Evolutionary conservation across 2,329 filamentous ascomycete species (phyloP), one percentile per base, ranked within the genome.

Genomic region (Colletotrichum godetiae): DNA sequence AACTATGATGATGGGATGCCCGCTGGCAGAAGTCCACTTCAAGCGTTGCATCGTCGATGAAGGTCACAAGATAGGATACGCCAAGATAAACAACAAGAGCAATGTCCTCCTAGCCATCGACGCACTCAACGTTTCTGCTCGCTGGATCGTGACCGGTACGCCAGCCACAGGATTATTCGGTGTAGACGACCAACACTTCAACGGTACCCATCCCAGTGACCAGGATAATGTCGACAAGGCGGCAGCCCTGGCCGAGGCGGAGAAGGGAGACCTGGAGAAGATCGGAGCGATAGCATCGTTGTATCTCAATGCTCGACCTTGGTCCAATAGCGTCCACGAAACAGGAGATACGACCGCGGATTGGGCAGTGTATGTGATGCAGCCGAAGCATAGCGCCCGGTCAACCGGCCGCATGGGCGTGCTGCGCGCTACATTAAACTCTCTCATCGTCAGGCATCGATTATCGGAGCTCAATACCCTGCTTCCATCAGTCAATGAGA

Each of bases 101-200:
- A 86, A 88, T 53, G 78, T 91, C 5, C 83, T 90, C 24, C 79
- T 84, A 2, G 85, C 87, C 2, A 80, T 92, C 1, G 87, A 91
- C 22, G 80, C 80, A 13, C 80, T 93, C n/a, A 83, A 87, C 12
- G 84, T 95, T 19, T 92, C 95, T 59, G 90, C 94, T 22, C 90
- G 93, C 11, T 98, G 96, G 96, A 91, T 97, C 4, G 93, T 98
- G 0, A 97, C 94, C 1, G 96, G 96, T 68, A 98, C 96, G 0
- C 96, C 96, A 2, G 95, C 95, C 0, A 92, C 92, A 74, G 94
- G 95, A 11, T 85, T 98, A 0, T 94, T 95, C 68, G 95, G 95
- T 0, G 88, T 95, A 4, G 80, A 81, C 37, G 62, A 69, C 31
- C 42, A 59, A 13, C 55, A 67, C 12, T 33, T 57, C 24, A 33